Conservation (phyloP, 345 rosid genomes). For the Syzygium aromaticum region DNA sequence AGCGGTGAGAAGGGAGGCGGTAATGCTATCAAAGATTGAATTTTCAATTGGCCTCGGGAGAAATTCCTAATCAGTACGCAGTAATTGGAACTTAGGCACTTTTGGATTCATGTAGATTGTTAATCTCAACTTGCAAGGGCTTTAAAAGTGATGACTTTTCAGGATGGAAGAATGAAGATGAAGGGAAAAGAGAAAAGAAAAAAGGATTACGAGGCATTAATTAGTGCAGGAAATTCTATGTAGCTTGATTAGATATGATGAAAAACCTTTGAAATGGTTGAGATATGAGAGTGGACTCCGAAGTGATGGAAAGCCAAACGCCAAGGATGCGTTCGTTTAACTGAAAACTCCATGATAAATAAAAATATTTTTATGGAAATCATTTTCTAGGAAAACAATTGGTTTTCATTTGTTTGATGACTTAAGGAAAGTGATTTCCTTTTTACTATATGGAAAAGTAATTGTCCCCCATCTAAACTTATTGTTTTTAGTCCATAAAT, state of each 20-base stretch:
- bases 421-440: too few relatives aligned
- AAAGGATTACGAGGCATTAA: not conserved
- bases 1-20: not conserved
- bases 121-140: not conserved
- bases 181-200: not conserved
- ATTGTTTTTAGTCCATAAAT: too few relatives aligned
- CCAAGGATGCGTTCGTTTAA: too few relatives aligned
- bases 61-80: not conserved
- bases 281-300: not conserved
- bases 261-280: not conserved
- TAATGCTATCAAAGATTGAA: not conserved
- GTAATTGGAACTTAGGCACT: not conserved
- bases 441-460: too few relatives aligned
- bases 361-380: too few relatives aligned
- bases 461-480: too few relatives aligned
- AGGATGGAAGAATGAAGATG: not conserved
- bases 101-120: not conserved
- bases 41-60: not conserved
- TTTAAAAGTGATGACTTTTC: not conserved
- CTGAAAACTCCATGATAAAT: too few relatives aligned
- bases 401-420: too few relatives aligned
- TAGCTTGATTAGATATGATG: not conserved
- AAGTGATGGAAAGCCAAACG: not conserved
- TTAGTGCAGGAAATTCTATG: not conserved
- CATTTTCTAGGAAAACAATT: too few relatives aligned